Base-by-base conservation (phyloP, 371 early-diverging fungal genomes). In the Zopfochytrium polystomum region DNA sequence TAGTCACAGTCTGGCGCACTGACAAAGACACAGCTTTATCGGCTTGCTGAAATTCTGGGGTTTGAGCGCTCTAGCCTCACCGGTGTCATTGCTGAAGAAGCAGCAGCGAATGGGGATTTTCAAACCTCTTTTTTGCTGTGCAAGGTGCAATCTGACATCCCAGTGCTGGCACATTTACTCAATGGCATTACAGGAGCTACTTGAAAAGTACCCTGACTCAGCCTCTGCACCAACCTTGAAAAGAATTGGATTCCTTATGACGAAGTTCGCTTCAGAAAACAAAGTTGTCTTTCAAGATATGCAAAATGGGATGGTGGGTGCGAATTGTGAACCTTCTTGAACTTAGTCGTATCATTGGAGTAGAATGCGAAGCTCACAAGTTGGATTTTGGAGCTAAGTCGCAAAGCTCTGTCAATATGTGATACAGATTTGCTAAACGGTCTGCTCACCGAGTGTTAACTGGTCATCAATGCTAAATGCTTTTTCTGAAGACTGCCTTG, bases 51-150 rank as follows among this genome's bases (percentile, higher is more conserved):
- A 31, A 35, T 75, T 1, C 59, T 75, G 26, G 70, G 70, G 3
- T 72, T 70, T 60, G 70, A 65, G 44, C 54, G 70, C 18, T 43
- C 48, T 3, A 30, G 47, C 18, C 32, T 75, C n/a, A 59, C 59
- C 23, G 70, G 68, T 20, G 63, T 67, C 22, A 56, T 75, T 23
- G 75, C 75, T 7, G 75, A 75, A 53, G 69, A 72, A 33, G 72
- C 75, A 3, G 72, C 72, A 18, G 46, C 65, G 15, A 65, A 67
- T 55, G 74, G 72, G 4, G 68, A 74, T 38, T 67, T 74, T 42
- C 31, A 61, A 35, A 70, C 63, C 20, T 64, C 72, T 3, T 43
- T 74, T 2, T 33, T 65, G 3, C 42, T 72, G 0, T 76, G 76
- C 65, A 68, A 67, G 35, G 67, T 66, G 25, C 9, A 26, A 32